phyloP scores from a whole-genome alignment of 2,329 filamentous ascomycete species.

The Akanthomyces dipterigenus region DNA sequence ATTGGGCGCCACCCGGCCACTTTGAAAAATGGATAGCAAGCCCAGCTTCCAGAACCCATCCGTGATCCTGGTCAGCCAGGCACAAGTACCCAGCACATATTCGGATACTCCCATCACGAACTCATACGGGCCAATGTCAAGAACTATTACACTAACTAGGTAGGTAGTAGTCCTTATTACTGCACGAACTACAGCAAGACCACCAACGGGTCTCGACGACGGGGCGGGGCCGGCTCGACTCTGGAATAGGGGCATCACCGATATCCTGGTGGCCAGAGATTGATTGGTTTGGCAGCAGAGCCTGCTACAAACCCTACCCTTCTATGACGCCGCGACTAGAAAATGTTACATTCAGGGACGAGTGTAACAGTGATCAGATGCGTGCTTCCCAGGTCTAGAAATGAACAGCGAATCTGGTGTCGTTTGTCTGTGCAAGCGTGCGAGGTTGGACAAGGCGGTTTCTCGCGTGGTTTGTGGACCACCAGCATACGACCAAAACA shows the following conservation, averaged over 20 bases:
- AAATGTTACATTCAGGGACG: background rate
- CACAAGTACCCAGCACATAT: too few relatives aligned
- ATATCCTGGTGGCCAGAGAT: background rate
- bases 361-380: background rate
- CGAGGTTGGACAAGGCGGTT: background rate
- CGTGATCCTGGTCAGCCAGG: background rate
- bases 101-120: too few relatives aligned
- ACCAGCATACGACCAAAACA: background rate
- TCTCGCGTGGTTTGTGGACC: background rate
- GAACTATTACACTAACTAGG: too few relatives aligned
- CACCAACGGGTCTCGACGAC: background rate
- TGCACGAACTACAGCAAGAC: background rate
- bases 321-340: background rate
- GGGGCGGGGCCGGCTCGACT: background rate
- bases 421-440: background rate
- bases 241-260: background rate
- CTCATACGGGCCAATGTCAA: too few relatives aligned
- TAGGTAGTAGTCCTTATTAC: too few relatives aligned
- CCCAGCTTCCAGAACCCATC: background rate
- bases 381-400: background rate
- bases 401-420: background rate
- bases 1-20: background rate
- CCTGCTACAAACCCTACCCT: background rate
- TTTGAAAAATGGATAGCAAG: background rate
- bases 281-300: background rate